A percentile compares a stretch with the other conserved stretches of the same genome.
These are phyloP conservation scores for Chrysanthemum seticuspe DNA, from an alignment of 129 eudicot genomes.

Conservation along the genomic window DNA sequence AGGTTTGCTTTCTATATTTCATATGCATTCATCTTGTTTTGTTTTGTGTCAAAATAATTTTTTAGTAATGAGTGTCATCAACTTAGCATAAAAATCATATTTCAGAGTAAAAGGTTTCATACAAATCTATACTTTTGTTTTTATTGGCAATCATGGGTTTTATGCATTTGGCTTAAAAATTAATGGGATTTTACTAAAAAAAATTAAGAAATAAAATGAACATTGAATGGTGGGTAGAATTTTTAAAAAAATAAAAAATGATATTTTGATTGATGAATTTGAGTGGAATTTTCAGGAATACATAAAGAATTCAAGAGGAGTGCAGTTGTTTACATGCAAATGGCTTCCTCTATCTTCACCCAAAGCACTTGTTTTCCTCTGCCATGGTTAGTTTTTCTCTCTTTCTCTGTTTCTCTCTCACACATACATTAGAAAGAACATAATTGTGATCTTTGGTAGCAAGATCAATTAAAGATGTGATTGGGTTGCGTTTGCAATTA, in stretches of 20 bases:
- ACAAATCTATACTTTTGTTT: too few species aligned
- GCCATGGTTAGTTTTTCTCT: conserved; percentile 74
- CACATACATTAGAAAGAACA: too few species aligned
- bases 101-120: neutral
- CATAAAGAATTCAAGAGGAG: conserved; percentile 84
- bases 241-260: neutral
- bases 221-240: neutral
- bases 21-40: conserved; percentile 18
- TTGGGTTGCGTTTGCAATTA: too few species aligned
- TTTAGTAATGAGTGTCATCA: conserved; percentile 7
- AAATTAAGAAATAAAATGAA: conserved; percentile 6
- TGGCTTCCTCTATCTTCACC: conserved; percentile 94
- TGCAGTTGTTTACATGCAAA: conserved; percentile 84
- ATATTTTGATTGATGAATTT: neutral
- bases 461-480: too few species aligned
- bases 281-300: conserved; percentile 51
- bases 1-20: conserved; percentile 47
- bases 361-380: conserved; percentile 94
- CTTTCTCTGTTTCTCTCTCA: conserved; percentile 13
- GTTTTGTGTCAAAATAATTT: neutral
- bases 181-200: neutral
- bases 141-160: neutral
- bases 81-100: neutral
- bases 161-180: neutral
- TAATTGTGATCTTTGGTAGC: too few species aligned